Percentiles rank a stretch among this genome's conserved stretches.
phyloP scores from a whole-genome alignment of 495 filamentous ascomycete genomes.

The Aspergillus heteromorphus region DNA sequence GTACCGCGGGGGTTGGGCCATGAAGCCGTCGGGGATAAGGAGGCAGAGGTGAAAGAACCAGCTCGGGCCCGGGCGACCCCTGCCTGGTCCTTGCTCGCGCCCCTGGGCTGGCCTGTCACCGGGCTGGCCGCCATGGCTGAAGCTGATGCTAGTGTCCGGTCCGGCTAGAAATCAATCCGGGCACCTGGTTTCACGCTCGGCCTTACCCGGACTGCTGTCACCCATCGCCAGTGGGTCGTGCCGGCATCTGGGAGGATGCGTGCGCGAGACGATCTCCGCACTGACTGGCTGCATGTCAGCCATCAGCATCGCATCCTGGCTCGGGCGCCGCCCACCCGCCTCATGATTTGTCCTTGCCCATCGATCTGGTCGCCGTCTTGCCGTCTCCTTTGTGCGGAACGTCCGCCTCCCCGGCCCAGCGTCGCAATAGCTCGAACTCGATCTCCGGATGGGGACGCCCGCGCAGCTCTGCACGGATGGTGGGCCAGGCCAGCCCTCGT shows the following conservation, averaged over 20 bases:
- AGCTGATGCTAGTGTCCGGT: neutral
- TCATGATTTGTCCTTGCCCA: neutral
- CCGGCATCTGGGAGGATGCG: conserved; percentile 2
- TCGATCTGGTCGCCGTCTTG: neutral
- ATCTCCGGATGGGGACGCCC: conserved; percentile 29
- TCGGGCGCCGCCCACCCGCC: conserved; percentile 7
- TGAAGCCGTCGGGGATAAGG: neutral
- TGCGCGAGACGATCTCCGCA: conserved; percentile 1
- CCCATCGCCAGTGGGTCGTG: neutral
- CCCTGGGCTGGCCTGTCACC: no score
- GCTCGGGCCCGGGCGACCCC: neutral
- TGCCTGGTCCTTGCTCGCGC: no score
- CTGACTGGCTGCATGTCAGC: conserved; percentile 1
- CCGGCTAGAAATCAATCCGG: neutral
- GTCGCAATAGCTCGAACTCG: conserved; percentile 35
- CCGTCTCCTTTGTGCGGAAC: conserved; percentile 2
- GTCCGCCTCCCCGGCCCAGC: conserved; percentile 28
- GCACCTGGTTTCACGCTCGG: neutral
- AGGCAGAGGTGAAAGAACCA: neutral
- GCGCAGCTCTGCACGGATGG: conserved; percentile 25
- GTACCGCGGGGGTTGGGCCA: neutral
- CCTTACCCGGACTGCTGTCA: neutral
- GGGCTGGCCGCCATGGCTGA: neutral
- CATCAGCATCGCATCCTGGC: conserved; percentile 1
- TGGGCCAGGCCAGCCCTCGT: conserved; percentile 29